Base-by-base conservation (phyloP, 257 asterid genomes). In the Striga asiatica region DNA sequence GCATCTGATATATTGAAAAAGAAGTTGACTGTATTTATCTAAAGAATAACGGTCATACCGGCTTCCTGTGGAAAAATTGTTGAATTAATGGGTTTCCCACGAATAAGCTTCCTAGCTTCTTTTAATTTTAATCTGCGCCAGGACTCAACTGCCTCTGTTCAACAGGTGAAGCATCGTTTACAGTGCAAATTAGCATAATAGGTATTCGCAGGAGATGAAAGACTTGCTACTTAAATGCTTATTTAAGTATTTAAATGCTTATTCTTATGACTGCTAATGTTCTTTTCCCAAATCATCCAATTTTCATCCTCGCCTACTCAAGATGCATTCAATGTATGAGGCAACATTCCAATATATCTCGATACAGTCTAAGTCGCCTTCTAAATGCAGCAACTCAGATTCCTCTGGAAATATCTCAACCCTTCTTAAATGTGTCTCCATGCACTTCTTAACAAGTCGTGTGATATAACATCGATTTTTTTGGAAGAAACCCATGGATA, bases 71-170 rank as follows among this genome's bases (percentile, higher is more conserved):
- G 79, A 60, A 68, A 69, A 68, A 77, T 58, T 5, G 82, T 87
- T 12, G 96, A 75, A 66, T 82, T 80, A 64, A 73, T 21, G 45
- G 70, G 48, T 55, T 71, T 72, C 56, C 80, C 77, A 23, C 27
- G 74, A 64, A 66, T 38, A 41, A 92, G 34, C 46, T 59, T 61
- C 56, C 62, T 63, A 19, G 78, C 79, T 72, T 81, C 93, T 69
- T 68, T 77, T 16, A 84, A 67, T 71, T 82, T 88, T 47, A 74
- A 69, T 53, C 49, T 62, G 25, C 89, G 93, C 98, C 98, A 92
- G 53, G 73, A 58, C 58, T 79, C 89, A 52, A 92, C 76, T 10
- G 77, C 86, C 49, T 72, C 98, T 92, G 88, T 60, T 63, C 13
- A 55, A 47, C 49, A 66, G 21, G 60, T 59, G 42, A 42, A 70